Base-by-base conservation (phyloP, 1,284 basidiomycete species). In the Malassezia sympodialis region DNA sequence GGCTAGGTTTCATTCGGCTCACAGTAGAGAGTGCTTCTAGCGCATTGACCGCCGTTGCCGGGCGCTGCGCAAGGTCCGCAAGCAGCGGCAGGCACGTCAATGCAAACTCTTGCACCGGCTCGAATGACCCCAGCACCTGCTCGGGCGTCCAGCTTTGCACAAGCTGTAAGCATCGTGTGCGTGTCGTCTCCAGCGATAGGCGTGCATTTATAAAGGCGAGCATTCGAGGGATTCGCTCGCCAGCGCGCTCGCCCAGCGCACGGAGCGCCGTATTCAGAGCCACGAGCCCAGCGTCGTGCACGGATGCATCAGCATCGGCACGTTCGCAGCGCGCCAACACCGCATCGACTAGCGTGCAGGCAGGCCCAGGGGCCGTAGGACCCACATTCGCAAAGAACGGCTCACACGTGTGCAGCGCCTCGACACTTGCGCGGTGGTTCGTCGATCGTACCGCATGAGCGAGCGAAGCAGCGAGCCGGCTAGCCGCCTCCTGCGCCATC, bases 281-380 rank as follows among this genome's bases (percentile, higher is more conserved):
- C 30, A 85, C 82, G 66, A 96, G 85, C 0, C 89, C 89, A 60
- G 82, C 83, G 32, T 82, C 81, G 37, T 88, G 83, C 30, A 98
- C 88, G 62, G 96, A 90, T 11, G 88, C 84, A 73, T 96, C 93
- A 4, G 90, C 89, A 60, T 89, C 87, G 56, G 86, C 82, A 49
- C 82, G 86, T 47, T 79, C 82, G 35, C 98, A 77, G 32, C 89
- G 80, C 19, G 78, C 75, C 2, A 86, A 78, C 2, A 87, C 84
- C 50, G 86, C 84, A 11, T 82, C 77, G 73, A 90, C 93, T 4
- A 96, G 57, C 26, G 56, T 49, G n/a, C 51, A 51, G 14, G 56
- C 52, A 10, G 44, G 34, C 8, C 19, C 34, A 15, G 23, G 26
- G 2, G 37, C 60, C 26, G 30, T 31, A 0, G 46, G 40, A 19